These are phyloP conservation scores for Pelargonium nanum DNA, from an alignment of 345 rosid genomes.

Conservation along the genomic window DNA sequence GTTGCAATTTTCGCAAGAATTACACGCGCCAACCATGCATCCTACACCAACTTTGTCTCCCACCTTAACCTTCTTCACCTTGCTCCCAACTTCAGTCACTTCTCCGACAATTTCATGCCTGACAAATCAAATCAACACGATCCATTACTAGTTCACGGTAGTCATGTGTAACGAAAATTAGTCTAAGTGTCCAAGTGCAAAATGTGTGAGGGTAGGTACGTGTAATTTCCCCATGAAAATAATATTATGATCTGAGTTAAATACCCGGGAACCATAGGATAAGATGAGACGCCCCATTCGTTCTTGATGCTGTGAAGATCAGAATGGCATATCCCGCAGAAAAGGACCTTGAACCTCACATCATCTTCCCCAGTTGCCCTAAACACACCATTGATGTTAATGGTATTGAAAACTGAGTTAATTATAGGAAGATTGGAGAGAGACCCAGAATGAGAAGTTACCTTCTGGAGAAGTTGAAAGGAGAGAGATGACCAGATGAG, in stretches of 20 bases:
- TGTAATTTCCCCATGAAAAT: too few relatives aligned
- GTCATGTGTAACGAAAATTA: too few relatives aligned
- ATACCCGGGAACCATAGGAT: slow-evolving; percentile 8
- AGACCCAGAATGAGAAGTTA: background rate
- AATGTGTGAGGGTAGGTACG: too few relatives aligned
- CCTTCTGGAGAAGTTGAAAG: slow-evolving; percentile 19
- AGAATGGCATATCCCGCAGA: slow-evolving; percentile 10
- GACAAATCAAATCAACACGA: too few relatives aligned
- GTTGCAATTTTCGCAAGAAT: slow-evolving; percentile 32
- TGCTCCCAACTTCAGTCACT: slow-evolving; percentile 40
- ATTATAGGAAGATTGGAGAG: background rate
- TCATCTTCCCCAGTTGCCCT: slow-evolving; percentile 33
- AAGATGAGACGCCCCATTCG: background rate
- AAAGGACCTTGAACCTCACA: slow-evolving; percentile 16
- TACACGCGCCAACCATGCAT: slow-evolving; percentile 40
- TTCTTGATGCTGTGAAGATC: slow-evolving; percentile 8
- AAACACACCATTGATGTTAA: background rate
- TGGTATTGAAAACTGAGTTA: too few relatives aligned
- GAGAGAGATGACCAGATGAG: slow-evolving; percentile 17
- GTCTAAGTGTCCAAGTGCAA: too few relatives aligned
- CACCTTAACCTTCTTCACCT: slow-evolving; percentile 32
- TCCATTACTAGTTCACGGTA: too few relatives aligned
- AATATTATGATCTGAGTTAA: background rate
- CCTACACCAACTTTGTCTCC: slow-evolving; percentile 58
- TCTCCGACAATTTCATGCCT: slow-evolving; percentile 55